A percentile compares a stretch with the other conserved stretches of the same genome.
Evolutionary conservation across 2,329 filamentous ascomycete genomes (phyloP).

Genomic region (Leptographium galeiforme): DNA sequence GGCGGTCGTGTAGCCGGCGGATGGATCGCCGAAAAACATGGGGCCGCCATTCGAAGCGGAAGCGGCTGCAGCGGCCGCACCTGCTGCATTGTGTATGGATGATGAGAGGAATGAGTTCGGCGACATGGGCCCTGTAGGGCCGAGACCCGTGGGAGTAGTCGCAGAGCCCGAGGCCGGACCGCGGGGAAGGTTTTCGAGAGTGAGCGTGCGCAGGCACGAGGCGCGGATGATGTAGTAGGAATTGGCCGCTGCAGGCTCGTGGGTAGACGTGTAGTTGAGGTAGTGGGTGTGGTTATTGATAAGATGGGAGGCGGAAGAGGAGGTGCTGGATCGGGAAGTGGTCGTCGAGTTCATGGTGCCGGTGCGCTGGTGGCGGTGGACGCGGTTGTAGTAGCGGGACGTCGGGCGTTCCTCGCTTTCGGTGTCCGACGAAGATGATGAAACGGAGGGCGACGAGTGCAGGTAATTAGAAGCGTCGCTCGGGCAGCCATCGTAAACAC

Average conservation of each 20-base stretch:
- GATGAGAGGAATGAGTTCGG: conserved; percentile 26
- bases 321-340: conserved; percentile 39
- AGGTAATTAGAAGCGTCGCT: conserved; percentile 38
- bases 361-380: conserved; percentile 19
- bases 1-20: conserved; percentile 54
- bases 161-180: conserved; percentile 26
- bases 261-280: conserved; percentile 55
- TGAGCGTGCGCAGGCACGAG: conserved; percentile 52
- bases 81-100: conserved; percentile 30
- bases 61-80: conserved; percentile 33
- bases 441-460: conserved; percentile 25
- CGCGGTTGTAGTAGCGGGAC: conserved; percentile 10
- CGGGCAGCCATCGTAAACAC: conserved; percentile 31
- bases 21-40: conserved; percentile 54
- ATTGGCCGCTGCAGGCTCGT: conserved; percentile 46
- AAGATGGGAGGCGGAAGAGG: conserved; percentile 24
- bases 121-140: conserved; percentile 19
- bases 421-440: conserved; percentile 31
- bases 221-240: conserved; percentile 55
- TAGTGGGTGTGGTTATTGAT: conserved; percentile 45
- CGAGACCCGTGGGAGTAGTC: conserved; percentile 22
- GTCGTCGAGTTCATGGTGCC: conserved; percentile 29
- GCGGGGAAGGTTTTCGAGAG: conserved; percentile 51
- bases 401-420: conserved; percentile 33
- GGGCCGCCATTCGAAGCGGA: conserved; percentile 42